Evolutionary conservation across 495 filamentous ascomycete species (phyloP).

Genomic region (Daldinia caldariorum): DNA sequence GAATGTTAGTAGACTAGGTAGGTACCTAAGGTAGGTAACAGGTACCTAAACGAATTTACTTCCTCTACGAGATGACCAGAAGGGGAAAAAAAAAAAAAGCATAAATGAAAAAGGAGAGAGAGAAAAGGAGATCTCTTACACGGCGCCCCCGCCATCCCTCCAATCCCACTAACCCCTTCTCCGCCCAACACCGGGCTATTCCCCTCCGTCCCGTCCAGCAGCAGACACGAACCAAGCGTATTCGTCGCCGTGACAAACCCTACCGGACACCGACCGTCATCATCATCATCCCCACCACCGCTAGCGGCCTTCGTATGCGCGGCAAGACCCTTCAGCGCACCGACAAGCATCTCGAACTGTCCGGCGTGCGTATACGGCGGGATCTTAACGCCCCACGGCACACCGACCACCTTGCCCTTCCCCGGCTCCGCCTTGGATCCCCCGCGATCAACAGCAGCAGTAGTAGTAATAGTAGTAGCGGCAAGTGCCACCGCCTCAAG

Average conservation of each 20-base stretch:
- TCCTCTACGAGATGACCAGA: too few species aligned
- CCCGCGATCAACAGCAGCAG: too few species aligned
- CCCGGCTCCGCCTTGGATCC: too few species aligned
- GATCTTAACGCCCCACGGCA: constrained; percentile 73
- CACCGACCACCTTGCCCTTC: too few species aligned
- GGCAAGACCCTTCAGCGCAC: constrained; percentile 52
- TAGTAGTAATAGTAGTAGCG: too few species aligned
- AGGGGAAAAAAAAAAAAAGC: too few species aligned
- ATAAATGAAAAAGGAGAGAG: not conserved
- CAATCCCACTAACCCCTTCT: constrained; percentile 57
- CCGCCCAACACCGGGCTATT: not conserved
- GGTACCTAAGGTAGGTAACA: too few species aligned
- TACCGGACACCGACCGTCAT: constrained; percentile 47
- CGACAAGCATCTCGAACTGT: constrained; percentile 65
- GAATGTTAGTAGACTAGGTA: not conserved
- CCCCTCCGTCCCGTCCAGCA: constrained; percentile 49
- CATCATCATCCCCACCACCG: too few species aligned
- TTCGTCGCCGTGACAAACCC: constrained; percentile 77
- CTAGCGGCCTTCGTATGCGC: too few species aligned
- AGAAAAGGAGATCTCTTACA: constrained; percentile 8
- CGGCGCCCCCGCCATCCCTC: constrained; percentile 72
- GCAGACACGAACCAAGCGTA: constrained; percentile 72
- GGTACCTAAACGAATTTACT: too few species aligned
- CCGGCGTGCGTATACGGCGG: constrained; percentile 74
- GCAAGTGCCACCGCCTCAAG: constrained; percentile 50